Conservation (phyloP, 1,284 basidiomycete genomes). For the Ceratobasidium sp. region DNA sequence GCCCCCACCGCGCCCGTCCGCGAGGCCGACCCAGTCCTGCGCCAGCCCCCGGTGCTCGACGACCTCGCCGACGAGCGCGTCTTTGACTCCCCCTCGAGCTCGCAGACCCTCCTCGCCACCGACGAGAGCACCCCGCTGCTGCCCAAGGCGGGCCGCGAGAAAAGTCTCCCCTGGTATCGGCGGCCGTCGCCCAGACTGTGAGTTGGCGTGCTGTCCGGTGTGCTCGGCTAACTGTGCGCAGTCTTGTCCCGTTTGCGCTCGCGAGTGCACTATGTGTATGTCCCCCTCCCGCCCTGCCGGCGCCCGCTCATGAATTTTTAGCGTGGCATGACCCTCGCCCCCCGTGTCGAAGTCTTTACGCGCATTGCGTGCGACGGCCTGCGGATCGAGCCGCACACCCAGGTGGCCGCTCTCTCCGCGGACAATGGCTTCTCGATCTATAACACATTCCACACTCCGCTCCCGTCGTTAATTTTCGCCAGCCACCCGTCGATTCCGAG, state of each 20-base stretch:
- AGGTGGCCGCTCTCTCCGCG: slow-evolving; percentile 45
- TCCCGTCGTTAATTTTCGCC: not conserved
- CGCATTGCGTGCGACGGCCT: slow-evolving; percentile 74
- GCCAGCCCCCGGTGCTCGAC: slow-evolving; percentile 12
- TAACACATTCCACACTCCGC: slow-evolving; percentile 53
- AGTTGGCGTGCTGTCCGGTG: not conserved
- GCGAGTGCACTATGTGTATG: slow-evolving; percentile 71
- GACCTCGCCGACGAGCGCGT: slow-evolving; percentile 16
- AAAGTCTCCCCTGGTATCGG: slow-evolving; percentile 17
- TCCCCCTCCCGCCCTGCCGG: slow-evolving; percentile 46
- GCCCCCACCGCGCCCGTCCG: not conserved
- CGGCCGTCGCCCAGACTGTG: slow-evolving; percentile 29
- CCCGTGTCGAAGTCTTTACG: slow-evolving; percentile 80
- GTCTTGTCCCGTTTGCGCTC: slow-evolving; percentile 79
- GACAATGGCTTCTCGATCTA: slow-evolving; percentile 50
- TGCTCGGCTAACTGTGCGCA: slow-evolving; percentile 51
- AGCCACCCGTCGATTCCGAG: not conserved
- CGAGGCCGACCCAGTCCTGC: slow-evolving; percentile 33
- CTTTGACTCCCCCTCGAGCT: slow-evolving; percentile 7
- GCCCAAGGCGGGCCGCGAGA: slow-evolving; percentile 1
- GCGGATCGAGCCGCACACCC: slow-evolving; percentile 54
- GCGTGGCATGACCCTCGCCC: slow-evolving; percentile 82
- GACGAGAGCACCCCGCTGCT: slow-evolving; percentile 36
- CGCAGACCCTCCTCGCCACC: slow-evolving; percentile 11
- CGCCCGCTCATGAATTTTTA: slow-evolving; percentile 53